Base-by-base conservation (phyloP, 2,329 filamentous ascomycete species). In the Daldinia sp. region DNA sequence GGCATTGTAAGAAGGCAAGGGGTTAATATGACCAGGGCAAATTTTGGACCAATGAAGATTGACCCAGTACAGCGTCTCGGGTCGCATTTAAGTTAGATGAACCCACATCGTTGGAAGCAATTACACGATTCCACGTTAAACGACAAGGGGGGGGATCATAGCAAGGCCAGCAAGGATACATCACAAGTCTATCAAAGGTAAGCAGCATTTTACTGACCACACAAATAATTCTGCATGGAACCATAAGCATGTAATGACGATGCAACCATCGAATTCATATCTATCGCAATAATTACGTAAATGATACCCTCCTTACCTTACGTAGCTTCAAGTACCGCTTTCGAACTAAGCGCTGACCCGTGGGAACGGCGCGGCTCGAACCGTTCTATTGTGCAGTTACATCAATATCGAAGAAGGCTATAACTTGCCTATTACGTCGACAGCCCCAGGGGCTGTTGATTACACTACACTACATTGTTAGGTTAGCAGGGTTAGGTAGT, bases 31-130 rank as follows among this genome's bases (percentile, higher is more conserved):
- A 46, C 53, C 5, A 30, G 37, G 28, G 41, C 44, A 42, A 15
- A 54, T 15, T 48, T 59, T 63, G 39, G 50, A 42, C 67, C 69
- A 66, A 65, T 69, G 35, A 63, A 51, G n/a, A 23, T 30, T 7
- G 57, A 70, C 69, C 69, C 69, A 60, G 67, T 65, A 28, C 69
- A 62, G 46, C 67, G 69, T 72, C 67, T 70, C 69, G 69, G 69
- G 67, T 68, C 67, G 35, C 42, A 44, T 58, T 33, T 63, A 62
- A 62, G 64, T 62, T 60, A 35, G 42, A 41, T 42, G 51, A 59
- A 61, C 44, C 64, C 64, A 60, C 59, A 59, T 41, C 41, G 9
- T 58, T 54, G 63, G 63, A 53, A 66, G 51, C 28, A 63, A 67
- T 62, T 35, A 23, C 44, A 39, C 28, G 37, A 23, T 53, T 60